phyloP scores from a whole-genome alignment of 1,139 yeast genomes.

The Hemisphaericaspora xylofermentans region DNA sequence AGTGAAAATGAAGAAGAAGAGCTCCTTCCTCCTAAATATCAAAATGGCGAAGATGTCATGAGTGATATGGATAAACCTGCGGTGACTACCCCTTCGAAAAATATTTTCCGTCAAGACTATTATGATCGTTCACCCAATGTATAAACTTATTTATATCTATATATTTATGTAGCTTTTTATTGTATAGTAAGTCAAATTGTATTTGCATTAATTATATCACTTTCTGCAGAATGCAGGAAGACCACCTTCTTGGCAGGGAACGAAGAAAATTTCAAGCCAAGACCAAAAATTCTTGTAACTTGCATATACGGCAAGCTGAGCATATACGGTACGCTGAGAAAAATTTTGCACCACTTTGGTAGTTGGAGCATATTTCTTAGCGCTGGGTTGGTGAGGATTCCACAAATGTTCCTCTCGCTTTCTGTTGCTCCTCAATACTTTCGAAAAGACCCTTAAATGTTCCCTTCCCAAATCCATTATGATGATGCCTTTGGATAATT shows the following conservation, averaged over 20 bases:
- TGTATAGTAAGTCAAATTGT: neutral
- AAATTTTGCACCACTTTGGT: no score
- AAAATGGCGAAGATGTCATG: neutral
- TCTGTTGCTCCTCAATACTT: slow-evolving; percentile 67
- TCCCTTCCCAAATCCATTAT: slow-evolving; percentile 86
- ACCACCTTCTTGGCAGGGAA: no score
- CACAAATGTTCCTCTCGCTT: slow-evolving; percentile 47
- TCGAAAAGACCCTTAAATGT: slow-evolving; percentile 80
- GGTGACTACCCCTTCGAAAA: neutral
- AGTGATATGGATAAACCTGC: neutral
- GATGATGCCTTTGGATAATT: slow-evolving; percentile 74
- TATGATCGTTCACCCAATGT: slow-evolving; percentile 10
- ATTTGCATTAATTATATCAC: no score
- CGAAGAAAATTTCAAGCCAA: no score
- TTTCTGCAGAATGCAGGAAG: no score
- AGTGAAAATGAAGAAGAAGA: slow-evolving; percentile 15
- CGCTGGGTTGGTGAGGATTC: slow-evolving; percentile 6
- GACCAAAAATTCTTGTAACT: neutral
- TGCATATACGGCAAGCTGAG: no score
- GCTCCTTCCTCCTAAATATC: neutral
- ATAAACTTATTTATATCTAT: slow-evolving; percentile 3
- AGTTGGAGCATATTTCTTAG: no score
- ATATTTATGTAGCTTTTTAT: neutral
- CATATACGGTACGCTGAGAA: no score
- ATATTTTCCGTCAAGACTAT: slow-evolving; percentile 9